Base-by-base conservation (phyloP, 805 yeast genomes). In the Teunomyces kruisii region DNA sequence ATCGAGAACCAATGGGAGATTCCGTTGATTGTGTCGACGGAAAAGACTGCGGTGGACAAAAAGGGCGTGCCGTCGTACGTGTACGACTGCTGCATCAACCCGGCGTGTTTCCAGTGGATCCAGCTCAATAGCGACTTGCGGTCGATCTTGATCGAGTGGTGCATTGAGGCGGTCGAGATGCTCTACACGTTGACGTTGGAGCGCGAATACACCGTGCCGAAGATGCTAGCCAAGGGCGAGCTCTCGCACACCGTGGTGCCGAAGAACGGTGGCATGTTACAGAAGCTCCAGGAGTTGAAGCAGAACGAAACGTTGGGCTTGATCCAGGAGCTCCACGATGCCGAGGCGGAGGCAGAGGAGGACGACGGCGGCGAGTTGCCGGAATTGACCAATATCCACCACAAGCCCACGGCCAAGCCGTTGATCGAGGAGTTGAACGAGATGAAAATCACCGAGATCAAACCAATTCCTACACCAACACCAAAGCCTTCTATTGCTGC, bases 1-100 rank as follows among this genome's bases (percentile, higher is more conserved):
- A 78, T 83, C 64, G 80, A 79, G 30, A 83, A 83, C 55, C 74
- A 84, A 56, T 90, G 96, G 96, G 90, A 86, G 47, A 84, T 89
- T 1, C 97, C 97, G 1, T 80, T 91, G 2, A 76, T 86, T 1
- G 80, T 88, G 0, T 81, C 92, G 0, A 71, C 75, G 0, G 78
- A 76, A 39, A 60, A 74, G 44, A 58, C 83, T 9, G 84, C 77
- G 37, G 59, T 48, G 10, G 97, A 91, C 61, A 90, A 90, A 57
- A 80, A 80, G 54, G 95, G 95, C 1, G 62, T 67, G 2, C 61
- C 68, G 12, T 80, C 90, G 35, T 65, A 76, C 35, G 90, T 88
- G 1, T 80, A 80, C 55, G 97, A 90, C 61, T 90, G 97, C 62
- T 82, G 91, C 39, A 77, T 89, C 46, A 82, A 88, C 58, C 73